Conservation (phyloP, 331 rosid species). For the Quercus lobata region DNA sequence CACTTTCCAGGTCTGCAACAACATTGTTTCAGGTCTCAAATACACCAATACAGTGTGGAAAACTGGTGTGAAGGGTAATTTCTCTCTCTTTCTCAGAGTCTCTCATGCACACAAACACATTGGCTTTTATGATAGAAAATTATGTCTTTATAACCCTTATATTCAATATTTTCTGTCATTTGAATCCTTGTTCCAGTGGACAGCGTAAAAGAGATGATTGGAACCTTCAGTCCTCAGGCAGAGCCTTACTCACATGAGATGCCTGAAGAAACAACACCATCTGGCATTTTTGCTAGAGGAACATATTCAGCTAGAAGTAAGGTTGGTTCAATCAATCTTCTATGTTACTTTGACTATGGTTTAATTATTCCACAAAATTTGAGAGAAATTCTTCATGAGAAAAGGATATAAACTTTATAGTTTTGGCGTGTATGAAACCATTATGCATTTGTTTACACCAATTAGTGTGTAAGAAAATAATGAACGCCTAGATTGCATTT, state of each 20-base stretch:
- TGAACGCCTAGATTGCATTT: background rate
- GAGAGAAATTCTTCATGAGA: background rate
- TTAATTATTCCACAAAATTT: no score
- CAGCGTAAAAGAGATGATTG: conserved; percentile 84
- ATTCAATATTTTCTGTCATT: conserved; percentile 9
- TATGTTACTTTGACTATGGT: background rate
- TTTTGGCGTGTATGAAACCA: background rate
- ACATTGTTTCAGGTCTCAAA: conserved; percentile 96
- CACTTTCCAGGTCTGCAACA: conserved; percentile 72
- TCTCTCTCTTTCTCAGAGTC: conserved; percentile 2
- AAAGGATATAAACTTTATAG: background rate
- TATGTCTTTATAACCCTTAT: background rate
- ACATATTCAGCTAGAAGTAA: conserved; percentile 80
- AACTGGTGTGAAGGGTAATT: conserved; percentile 76
- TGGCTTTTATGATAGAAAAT: background rate
- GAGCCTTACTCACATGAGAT: conserved; percentile 83
- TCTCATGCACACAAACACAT: background rate
- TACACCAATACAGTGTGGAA: conserved; percentile 96
- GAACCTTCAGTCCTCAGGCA: conserved; percentile 92
- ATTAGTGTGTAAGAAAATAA: conserved; percentile 1
- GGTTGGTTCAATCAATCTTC: conserved; percentile 35
- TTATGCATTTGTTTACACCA: background rate
- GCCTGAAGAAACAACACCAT: conserved; percentile 94
- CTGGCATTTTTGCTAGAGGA: conserved; percentile 97
- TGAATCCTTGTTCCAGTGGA: conserved; percentile 58